phyloP scores from a whole-genome alignment of 371 early-diverging fungal species.

The Choanephora cucurbitarum region DNA sequence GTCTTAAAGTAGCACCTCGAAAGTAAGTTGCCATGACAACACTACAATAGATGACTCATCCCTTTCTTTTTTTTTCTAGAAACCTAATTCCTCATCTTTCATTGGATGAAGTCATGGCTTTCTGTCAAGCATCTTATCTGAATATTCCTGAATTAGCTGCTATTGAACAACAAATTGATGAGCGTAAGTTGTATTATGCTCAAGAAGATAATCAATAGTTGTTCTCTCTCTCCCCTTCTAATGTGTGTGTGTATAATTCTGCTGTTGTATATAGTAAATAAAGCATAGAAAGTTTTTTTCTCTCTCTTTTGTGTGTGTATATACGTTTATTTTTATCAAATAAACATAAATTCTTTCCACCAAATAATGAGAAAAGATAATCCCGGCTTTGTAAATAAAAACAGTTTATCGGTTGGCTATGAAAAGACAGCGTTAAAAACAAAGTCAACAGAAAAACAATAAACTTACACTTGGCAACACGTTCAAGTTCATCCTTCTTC shows the following conservation, averaged over 20 bases:
- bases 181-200: constrained; percentile 45
- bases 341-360: too few species aligned
- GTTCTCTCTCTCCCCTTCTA: not conserved
- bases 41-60: not conserved
- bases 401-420: constrained; percentile 36
- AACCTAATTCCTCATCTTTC: constrained; percentile 50
- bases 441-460: not conserved
- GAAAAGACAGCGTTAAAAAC: not conserved
- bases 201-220: constrained; percentile 47
- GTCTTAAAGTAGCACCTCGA: constrained; percentile 82
- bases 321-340: too few species aligned
- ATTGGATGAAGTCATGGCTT: constrained; percentile 42
- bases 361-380: too few species aligned
- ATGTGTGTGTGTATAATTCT: too few species aligned
- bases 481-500: constrained; percentile 99
- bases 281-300: too few species aligned
- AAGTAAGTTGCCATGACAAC: constrained; percentile 30
- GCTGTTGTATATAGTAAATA: too few species aligned
- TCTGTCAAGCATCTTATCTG: constrained; percentile 37
- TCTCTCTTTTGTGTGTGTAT: too few species aligned
- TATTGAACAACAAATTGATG: constrained; percentile 49
- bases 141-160: constrained; percentile 42
- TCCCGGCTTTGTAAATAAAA: too few species aligned
- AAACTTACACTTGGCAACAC: constrained; percentile 62
- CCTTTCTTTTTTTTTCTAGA: constrained; percentile 12